phyloP scores from a whole-genome alignment of 2,329 filamentous ascomycete genomes.

The Thielaviopsis punctulata region DNA sequence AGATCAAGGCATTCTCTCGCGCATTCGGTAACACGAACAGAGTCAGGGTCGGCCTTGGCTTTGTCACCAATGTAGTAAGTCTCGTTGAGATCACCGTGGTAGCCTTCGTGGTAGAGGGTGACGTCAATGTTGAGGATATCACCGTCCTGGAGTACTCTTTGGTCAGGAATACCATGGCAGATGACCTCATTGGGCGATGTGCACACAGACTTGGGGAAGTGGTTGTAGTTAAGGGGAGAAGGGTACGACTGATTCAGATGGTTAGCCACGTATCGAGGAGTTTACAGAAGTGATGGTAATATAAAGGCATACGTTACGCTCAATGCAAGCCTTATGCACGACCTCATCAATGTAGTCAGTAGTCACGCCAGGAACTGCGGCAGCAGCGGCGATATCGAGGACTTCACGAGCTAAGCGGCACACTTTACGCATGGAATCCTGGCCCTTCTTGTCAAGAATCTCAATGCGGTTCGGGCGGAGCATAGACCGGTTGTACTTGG shows the following conservation, averaged over 20 bases:
- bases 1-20: conserved; percentile 79
- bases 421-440: conserved; percentile 83
- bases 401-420: conserved; percentile 80
- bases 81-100: conserved; percentile 93
- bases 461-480: conserved; percentile 65
- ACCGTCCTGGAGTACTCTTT: conserved; percentile 70
- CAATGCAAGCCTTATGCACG: conserved; percentile 86
- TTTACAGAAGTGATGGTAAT: background rate
- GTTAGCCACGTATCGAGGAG: background rate
- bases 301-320: conserved; percentile 58
- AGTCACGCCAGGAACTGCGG: conserved; percentile 74
- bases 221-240: conserved; percentile 83
- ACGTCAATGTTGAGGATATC: conserved; percentile 97
- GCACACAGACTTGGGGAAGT: conserved; percentile 96
- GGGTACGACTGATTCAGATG: conserved; percentile 67
- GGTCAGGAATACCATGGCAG: conserved; percentile 94
- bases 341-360: conserved; percentile 91
- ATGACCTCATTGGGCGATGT: conserved; percentile 95
- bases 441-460: conserved; percentile 60
- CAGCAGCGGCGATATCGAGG: conserved; percentile 75
- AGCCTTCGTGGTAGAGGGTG: conserved; percentile 82
- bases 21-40: conserved; percentile 79
- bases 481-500: conserved; percentile 40
- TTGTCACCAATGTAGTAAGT: conserved; percentile 95
- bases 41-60: conserved; percentile 66